Conservation (phyloP, 345 rosid species). For the Barbarea vulgaris region DNA sequence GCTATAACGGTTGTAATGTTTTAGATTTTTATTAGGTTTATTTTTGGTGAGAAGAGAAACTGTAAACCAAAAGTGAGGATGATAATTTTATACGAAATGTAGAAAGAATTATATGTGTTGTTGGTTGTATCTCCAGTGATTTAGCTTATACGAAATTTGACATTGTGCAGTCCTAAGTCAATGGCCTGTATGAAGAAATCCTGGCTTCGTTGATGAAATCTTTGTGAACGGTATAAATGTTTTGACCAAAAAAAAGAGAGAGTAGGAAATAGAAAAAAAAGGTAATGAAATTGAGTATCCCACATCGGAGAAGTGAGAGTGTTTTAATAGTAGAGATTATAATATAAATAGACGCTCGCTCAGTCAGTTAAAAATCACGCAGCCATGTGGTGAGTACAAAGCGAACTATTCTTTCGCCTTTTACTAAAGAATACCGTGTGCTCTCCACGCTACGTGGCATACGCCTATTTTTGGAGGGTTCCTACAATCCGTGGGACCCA, state of each 20-base stretch:
- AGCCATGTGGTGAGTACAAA: constrained; percentile 34
- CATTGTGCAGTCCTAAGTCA: neutral
- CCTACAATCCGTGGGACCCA: neutral
- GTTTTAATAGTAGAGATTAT: neutral
- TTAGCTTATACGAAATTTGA: constrained; percentile 5
- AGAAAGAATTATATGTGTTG: neutral
- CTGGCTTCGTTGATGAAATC: neutral
- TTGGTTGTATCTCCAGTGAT: neutral
- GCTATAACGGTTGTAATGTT: constrained; percentile 32
- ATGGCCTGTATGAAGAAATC: neutral
- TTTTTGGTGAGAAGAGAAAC: constrained; percentile 31
- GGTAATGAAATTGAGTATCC: neutral
- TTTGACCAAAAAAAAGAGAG: neutral
- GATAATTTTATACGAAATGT: constrained; percentile 10
- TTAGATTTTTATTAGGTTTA: constrained; percentile 46
- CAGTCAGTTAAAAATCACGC: rapidly evolving
- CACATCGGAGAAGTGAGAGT: neutral
- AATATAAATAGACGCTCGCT: neutral
- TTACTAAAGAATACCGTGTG: constrained; percentile 43
- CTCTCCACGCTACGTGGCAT: constrained; percentile 38
- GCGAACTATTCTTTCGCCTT: constrained; percentile 45
- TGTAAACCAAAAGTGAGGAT: constrained; percentile 16
- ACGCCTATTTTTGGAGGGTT: constrained; percentile 45
- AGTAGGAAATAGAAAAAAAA: neutral
- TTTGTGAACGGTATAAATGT: neutral